These are phyloP conservation scores for Phytophthora niederhauseri DNA, from an alignment of 352 stramenopile genomes.

Conservation along the genomic window DNA sequence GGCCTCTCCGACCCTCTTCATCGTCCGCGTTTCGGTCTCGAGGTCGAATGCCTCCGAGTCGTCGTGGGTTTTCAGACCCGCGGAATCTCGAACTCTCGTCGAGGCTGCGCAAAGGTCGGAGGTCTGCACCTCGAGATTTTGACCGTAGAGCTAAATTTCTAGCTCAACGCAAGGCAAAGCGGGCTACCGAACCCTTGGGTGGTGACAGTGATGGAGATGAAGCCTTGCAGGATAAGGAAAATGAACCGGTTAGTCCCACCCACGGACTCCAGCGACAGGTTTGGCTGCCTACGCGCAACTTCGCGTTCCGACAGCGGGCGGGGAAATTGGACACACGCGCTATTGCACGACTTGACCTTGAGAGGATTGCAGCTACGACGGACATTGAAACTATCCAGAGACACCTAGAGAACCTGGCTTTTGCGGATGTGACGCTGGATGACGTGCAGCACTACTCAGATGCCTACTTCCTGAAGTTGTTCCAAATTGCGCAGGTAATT, in stretches of 20 bases:
- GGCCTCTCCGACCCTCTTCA: constrained; percentile 38
- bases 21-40: constrained; percentile 11
- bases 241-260: constrained; percentile 13
- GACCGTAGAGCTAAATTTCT: constrained; percentile 36
- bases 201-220: constrained; percentile 14
- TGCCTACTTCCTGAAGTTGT: constrained; percentile 86
- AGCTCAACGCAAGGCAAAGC: constrained; percentile 25
- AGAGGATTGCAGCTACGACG: constrained; percentile 75
- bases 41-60: neutral
- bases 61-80: constrained; percentile 4
- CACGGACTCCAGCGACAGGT: constrained; percentile 45
- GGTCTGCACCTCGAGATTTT: constrained; percentile 19
- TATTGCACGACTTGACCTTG: constrained; percentile 71
- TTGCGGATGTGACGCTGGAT: constrained; percentile 82
- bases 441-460: constrained; percentile 88
- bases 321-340: constrained; percentile 78
- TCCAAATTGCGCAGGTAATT: constrained; percentile 81
- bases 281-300: constrained; percentile 75
- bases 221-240: constrained; percentile 26
- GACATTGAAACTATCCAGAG: constrained; percentile 79
- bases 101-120: constrained; percentile 12
- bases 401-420: constrained; percentile 82
- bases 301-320: constrained; percentile 74
- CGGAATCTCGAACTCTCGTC: constrained; percentile 6
- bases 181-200: neutral